phyloP scores from a whole-genome alignment of 2,329 filamentous ascomycete species.

The Monosporascus cannonballus region DNA sequence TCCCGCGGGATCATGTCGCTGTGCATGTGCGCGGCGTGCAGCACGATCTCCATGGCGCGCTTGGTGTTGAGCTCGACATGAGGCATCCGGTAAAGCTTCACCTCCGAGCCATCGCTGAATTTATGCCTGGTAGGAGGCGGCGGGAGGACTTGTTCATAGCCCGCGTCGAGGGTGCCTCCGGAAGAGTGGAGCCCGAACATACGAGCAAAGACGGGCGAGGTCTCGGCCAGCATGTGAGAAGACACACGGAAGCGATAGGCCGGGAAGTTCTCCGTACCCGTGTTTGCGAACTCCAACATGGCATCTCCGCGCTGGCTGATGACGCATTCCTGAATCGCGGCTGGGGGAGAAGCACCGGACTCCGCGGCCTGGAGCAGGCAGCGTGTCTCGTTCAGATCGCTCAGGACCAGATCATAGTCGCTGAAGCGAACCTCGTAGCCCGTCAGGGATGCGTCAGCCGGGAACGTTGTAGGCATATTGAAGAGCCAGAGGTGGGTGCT shows the following conservation, averaged over 20 bases:
- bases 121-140: constrained; percentile 27
- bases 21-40: constrained; percentile 48
- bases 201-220: constrained; percentile 44
- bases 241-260: constrained; percentile 45
- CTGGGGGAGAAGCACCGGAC: constrained; percentile 33
- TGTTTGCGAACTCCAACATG: constrained; percentile 46
- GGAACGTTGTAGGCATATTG: constrained; percentile 32
- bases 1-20: constrained; percentile 38
- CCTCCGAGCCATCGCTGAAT: constrained; percentile 37
- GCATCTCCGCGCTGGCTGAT: constrained; percentile 42
- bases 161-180: constrained; percentile 19
- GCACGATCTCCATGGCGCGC: constrained; percentile 36
- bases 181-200: constrained; percentile 31
- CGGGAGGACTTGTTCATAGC: constrained; percentile 22
- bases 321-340: constrained; percentile 33
- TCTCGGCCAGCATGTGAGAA: constrained; percentile 43
- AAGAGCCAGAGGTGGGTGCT: constrained; percentile 18
- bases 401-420: constrained; percentile 39
- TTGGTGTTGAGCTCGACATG: constrained; percentile 40
- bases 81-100: constrained; percentile 46
- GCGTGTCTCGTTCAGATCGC: constrained; percentile 33
- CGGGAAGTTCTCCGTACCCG: constrained; percentile 27
- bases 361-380: constrained; percentile 35
- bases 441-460: constrained; percentile 37
- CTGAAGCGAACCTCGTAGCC: constrained; percentile 41